These are phyloP conservation scores for Cladosporium sp. DNA, from an alignment of 2,329 filamentous ascomycete species.

Conservation along the genomic window DNA sequence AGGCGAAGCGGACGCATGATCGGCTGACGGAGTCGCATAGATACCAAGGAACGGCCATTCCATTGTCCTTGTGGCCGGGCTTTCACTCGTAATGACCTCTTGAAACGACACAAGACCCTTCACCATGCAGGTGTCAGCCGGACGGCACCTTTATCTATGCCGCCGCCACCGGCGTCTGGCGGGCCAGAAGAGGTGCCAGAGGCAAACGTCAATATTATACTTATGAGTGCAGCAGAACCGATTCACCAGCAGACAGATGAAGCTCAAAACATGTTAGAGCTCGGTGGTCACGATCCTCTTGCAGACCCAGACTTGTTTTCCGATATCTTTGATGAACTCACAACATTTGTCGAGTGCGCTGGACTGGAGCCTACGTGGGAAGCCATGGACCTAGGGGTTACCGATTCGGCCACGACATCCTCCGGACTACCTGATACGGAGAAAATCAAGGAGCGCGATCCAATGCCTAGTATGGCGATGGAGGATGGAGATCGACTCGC, in stretches of 20 bases:
- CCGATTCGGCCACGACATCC: not conserved
- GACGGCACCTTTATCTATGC: not conserved
- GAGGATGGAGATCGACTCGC: too few species aligned
- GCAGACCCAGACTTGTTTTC: not conserved
- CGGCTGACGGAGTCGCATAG: not conserved
- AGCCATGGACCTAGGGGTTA: not conserved
- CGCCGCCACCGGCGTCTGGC: too few species aligned
- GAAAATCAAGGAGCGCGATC: too few species aligned
- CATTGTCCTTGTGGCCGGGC: slow-evolving; percentile 20
- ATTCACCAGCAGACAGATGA: not conserved
- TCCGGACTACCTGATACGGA: too few species aligned
- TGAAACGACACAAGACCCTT: slow-evolving; percentile 17
- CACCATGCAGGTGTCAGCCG: not conserved
- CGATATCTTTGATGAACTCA: not conserved
- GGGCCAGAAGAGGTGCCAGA: not conserved
- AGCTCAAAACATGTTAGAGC: not conserved
- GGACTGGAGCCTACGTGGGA: not conserved
- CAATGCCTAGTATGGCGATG: too few species aligned
- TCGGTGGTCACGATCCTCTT: not conserved
- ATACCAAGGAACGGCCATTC: slow-evolving; percentile 22
- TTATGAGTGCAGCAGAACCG: not conserved
- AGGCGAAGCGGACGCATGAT: not conserved
- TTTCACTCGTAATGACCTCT: slow-evolving; percentile 19
- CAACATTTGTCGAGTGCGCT: not conserved
- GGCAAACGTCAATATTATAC: not conserved